phyloP scores from a whole-genome alignment of 148 eudicot genomes.

The Rhododendron vialii region DNA sequence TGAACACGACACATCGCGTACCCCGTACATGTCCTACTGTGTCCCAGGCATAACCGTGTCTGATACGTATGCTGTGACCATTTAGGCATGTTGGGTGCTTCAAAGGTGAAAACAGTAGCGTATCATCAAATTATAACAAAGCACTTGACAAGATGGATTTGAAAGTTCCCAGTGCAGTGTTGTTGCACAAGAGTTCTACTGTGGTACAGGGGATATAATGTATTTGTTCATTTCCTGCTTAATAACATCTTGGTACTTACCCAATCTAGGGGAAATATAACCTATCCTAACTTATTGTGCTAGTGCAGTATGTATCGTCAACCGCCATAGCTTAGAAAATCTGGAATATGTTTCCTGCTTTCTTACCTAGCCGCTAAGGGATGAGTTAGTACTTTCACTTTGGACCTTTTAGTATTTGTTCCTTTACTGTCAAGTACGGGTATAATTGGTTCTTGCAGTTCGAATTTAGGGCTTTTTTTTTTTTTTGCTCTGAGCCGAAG shows the following conservation, averaged over 20 bases:
- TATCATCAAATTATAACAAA: not conserved
- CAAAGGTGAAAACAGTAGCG: not conserved
- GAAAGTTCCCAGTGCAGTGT: not conserved
- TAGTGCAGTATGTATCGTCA: not conserved
- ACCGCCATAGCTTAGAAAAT: not conserved
- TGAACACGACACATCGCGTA: not conserved
- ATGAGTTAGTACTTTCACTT: not conserved
- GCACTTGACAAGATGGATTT: not conserved
- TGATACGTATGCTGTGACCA: not conserved
- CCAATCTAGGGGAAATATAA: not conserved
- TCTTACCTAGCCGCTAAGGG: not conserved
- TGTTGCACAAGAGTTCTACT: not conserved
- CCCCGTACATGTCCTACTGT: not conserved
- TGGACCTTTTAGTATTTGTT: not conserved
- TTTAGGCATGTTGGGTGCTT: not conserved
- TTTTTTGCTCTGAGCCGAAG: not conserved
- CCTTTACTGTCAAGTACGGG: not conserved
- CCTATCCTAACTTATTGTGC: not conserved
- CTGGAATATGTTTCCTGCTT: not conserved
- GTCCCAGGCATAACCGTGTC: not conserved
- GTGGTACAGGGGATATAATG: not conserved
- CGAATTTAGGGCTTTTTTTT: not conserved
- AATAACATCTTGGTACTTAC: not conserved
- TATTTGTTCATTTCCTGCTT: not conserved
- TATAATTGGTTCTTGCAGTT: not conserved